phyloP scores from a whole-genome alignment of 2,329 filamentous ascomycete species.

The Cercospora zeae-maydis region DNA sequence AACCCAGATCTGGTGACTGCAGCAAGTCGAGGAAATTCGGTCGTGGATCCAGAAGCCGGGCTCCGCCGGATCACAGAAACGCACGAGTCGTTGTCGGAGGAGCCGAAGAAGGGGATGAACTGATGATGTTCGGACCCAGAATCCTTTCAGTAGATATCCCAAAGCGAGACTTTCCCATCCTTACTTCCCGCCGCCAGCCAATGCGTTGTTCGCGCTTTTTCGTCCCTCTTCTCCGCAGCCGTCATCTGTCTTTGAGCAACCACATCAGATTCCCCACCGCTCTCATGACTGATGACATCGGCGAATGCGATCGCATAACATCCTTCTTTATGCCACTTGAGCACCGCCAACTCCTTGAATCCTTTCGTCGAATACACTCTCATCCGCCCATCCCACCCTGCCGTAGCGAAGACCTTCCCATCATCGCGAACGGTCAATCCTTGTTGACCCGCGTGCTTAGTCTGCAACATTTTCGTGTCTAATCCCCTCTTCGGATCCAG shows the following conservation, averaged over 20 bases:
- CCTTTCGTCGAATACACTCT: slow-evolving; percentile 64
- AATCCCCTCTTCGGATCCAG: slow-evolving; percentile 38
- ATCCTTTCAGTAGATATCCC: slow-evolving; percentile 73
- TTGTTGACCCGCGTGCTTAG: slow-evolving; percentile 89
- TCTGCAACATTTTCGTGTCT: slow-evolving; percentile 53
- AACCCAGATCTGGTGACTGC: slow-evolving; percentile 44
- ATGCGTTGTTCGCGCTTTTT: slow-evolving; percentile 66
- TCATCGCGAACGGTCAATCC: slow-evolving; percentile 73
- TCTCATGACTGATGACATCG: slow-evolving; percentile 30
- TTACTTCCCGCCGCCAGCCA: slow-evolving; percentile 91
- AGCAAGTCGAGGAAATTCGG: slow-evolving; percentile 30
- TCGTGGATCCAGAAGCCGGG: slow-evolving; percentile 28
- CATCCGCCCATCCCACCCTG: slow-evolving; percentile 82
- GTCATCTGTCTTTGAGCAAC: slow-evolving; percentile 22
- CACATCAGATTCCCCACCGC: neutral
- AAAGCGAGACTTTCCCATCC: slow-evolving; percentile 91
- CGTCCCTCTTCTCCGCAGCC: slow-evolving; percentile 38
- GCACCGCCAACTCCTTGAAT: slow-evolving; percentile 80
- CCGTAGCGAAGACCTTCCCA: slow-evolving; percentile 78
- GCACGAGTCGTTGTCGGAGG: slow-evolving; percentile 18
- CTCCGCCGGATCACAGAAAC: slow-evolving; percentile 16
- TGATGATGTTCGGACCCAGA: neutral
- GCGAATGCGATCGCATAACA: slow-evolving; percentile 79
- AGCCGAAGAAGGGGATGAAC: slow-evolving; percentile 13
- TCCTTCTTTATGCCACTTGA: slow-evolving; percentile 91